Percentiles rank a stretch among this genome's conserved stretches.
phyloP scores from a whole-genome alignment of 2,329 filamentous ascomycete genomes.

The Xenoacremonium recifei region DNA sequence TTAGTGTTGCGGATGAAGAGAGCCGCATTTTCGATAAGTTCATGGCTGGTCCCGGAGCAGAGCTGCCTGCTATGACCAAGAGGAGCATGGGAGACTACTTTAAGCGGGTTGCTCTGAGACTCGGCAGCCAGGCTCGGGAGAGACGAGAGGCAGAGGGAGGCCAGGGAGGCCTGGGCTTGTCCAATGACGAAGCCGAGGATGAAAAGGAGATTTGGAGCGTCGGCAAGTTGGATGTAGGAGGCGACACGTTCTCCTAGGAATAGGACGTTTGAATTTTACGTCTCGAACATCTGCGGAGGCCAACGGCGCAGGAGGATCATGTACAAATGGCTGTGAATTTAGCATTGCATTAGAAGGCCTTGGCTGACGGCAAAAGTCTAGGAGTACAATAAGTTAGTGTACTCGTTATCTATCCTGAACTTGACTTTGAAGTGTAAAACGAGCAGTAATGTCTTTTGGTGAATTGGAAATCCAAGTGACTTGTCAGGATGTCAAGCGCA shows the following conservation, averaged over 20 bases:
- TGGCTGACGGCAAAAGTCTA: too few species aligned
- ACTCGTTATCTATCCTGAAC: too few species aligned
- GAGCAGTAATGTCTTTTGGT: too few species aligned
- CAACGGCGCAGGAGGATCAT: too few species aligned
- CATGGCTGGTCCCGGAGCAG: constrained; percentile 65
- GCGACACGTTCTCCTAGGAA: constrained; percentile 19
- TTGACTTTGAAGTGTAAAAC: too few species aligned
- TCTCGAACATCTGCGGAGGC: too few species aligned
- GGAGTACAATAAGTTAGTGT: too few species aligned
- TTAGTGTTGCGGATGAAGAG: constrained; percentile 87
- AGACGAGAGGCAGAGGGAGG: constrained; percentile 90
- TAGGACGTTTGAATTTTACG: too few species aligned
- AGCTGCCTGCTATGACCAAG: constrained; percentile 70
- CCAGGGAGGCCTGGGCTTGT: constrained; percentile 78
- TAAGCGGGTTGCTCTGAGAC: constrained; percentile 81
- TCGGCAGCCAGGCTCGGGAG: constrained; percentile 86
- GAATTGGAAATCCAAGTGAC: too few species aligned
- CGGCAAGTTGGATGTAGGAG: constrained; percentile 56
- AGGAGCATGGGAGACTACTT: constrained; percentile 96
- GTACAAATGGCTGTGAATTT: too few species aligned
- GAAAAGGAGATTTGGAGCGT: constrained; percentile 96
- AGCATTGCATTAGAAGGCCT: too few species aligned
- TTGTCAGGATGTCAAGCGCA: too few species aligned
- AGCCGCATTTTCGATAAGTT: constrained; percentile 87
- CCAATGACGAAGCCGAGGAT: constrained; percentile 90